These are phyloP conservation scores for Pleurozium schreberi DNA, from an alignment of 225 moss, liverwort and hornwort species.

Conservation along the genomic window DNA sequence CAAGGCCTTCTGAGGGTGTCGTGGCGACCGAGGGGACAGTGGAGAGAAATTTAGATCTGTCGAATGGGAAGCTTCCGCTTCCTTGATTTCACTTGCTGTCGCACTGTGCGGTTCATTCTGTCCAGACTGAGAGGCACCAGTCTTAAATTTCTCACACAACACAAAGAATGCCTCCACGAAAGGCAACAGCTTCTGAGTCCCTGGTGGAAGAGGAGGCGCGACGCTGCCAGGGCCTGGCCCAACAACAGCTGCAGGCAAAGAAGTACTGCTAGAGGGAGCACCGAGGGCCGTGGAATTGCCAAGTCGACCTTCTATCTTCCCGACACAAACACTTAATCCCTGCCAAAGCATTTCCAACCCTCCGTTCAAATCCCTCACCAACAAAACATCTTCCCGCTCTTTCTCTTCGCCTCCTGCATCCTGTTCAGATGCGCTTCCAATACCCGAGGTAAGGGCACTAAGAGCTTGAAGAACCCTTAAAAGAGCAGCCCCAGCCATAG, in stretches of 20 bases:
- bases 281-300: slow-evolving; percentile 45
- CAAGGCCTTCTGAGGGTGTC: slow-evolving; percentile 21
- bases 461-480: slow-evolving; percentile 85
- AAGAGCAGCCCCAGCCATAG: slow-evolving; percentile 93
- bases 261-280: slow-evolving; percentile 35
- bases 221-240: slow-evolving; percentile 52
- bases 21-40: slow-evolving; percentile 68
- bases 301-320: slow-evolving; percentile 69
- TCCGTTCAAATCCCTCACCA: slow-evolving; percentile 70
- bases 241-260: slow-evolving; percentile 35
- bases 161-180: slow-evolving; percentile 96
- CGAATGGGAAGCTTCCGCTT: slow-evolving; percentile 68
- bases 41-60: slow-evolving; percentile 40
- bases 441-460: slow-evolving; percentile 63
- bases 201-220: slow-evolving; percentile 88
- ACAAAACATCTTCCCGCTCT: slow-evolving; percentile 69
- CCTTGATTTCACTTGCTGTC: slow-evolving; percentile 91
- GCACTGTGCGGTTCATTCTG: slow-evolving; percentile 69
- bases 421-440: slow-evolving; percentile 33
- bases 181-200: slow-evolving; percentile 78
- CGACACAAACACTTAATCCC: slow-evolving; percentile 72
- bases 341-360: slow-evolving; percentile 79
- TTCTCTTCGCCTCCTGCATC: slow-evolving; percentile 46
- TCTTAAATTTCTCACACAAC: slow-evolving; percentile 77
- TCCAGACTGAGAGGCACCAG: slow-evolving; percentile 49